Base-by-base conservation (phyloP, 495 filamentous ascomycete species). In the Penicillium ucsense region DNA sequence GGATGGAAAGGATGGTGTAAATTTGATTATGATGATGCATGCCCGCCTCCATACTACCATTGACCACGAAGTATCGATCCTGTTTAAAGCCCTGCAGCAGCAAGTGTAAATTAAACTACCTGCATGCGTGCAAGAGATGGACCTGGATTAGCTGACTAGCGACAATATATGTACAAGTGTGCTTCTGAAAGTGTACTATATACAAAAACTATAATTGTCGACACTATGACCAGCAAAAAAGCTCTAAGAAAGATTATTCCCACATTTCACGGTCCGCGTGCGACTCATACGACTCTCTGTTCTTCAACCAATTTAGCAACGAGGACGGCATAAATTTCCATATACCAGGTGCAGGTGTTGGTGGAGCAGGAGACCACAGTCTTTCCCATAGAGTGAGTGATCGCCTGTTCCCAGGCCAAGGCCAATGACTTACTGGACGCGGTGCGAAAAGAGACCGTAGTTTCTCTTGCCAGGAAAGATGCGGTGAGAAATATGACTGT, bases 391-490 rank as follows among this genome's bases (percentile, higher is more conserved):
- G 44, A 0, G 41, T 31, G 3, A 46, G 51, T 11, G 54, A 50
- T 5, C 46, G 53, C 4, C 35, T 47, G 9, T 49, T 49, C 63
- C 62, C 66, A 11, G 61, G 62, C 62, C 62, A 67, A 11, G 61
- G 62, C 62, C 61, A 66, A 10, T 45, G 27, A 9, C 39, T 41
- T 27, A 57, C 57, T 2, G 54, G 49, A 31, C 41, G 47, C 3
- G 44, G 7, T 1, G 50, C 38, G 27, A 59, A 53, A 3, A 51
- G 41, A 1, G 50, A 45, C 34, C 39, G 35, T 4, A 36, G 20
- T 1, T 56, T 53, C 11, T 35, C 35, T 5, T 28, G 35, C 53
- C 53, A 53, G 0, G 55, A 51, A n/a, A 35, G 31, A 6, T 41
- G 46, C 6, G 41, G 7, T 1, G 50, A 48, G 7, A 52, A 47